Evolutionary conservation across 495 filamentous ascomycete genomes (phyloP), one percentile per base, ranked within the genome.

Genomic region (Parathielavia appendiculata): DNA sequence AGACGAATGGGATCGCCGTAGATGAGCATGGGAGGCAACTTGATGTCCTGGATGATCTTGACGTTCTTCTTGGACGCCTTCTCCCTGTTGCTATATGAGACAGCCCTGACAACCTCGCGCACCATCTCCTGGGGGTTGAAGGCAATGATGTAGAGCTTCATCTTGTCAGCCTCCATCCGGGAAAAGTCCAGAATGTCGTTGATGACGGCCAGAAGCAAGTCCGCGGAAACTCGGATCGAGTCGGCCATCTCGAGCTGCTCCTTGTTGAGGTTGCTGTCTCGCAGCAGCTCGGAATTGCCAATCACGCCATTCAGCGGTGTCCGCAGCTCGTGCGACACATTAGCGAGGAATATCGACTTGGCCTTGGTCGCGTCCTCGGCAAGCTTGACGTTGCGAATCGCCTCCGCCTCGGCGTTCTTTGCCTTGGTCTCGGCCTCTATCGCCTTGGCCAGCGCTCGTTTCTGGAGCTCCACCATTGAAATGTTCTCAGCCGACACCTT

Each of bases 121-220:
- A 95, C 89, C 58, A 92, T 95, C 69, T 91, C 89, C 62, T 84
- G 86, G 0, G 93, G 79, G 56, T 88, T 92, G 62, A 95, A 81
- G 2, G 90, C 89, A 50, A 92, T 90, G 12, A 87, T 86, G 55
- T 89, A 92, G 10, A 95, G 85, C 69, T 90, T 90, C 89, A 96
- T 93, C 75, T 95, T 96, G 65, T 92, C 91, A 16, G 91, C 91
- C 69, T 96, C 91, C 67, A 96, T 83, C 67, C 93, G 91, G 34
- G 90, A 93, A 68, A 93, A 96, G 70, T 96, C 91, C 1, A 96
- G 76, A 22, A 96, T 92, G 63, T 96, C 91, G 66, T 96, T 96
- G 76, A 96, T 96, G 54, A 96, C 86, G 0, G 88, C 91, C n/a
- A 96, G 79, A 9, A 96, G 75, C 9, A 92, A 86, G 67, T 96